Percentiles rank a stretch among this genome's conserved stretches.
Conservation (phyloP, 2,329 filamentous ascomycete genomes). For the Aspergillus fumigatiaffinis region DNA sequence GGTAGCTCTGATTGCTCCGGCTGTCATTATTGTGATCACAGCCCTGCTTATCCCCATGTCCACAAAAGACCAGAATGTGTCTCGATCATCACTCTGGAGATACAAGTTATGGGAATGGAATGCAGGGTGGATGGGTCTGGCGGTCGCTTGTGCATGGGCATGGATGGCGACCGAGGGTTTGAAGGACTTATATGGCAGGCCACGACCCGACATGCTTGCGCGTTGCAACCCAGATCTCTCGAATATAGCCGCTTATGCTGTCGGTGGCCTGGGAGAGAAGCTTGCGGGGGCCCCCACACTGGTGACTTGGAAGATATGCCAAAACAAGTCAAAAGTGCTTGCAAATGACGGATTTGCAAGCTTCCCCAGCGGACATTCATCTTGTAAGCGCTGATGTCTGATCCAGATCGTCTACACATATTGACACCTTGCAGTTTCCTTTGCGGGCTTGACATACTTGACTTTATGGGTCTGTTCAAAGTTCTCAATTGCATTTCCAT, state of each 20-base stretch:
- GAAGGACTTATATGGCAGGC: slow-evolving; percentile 69
- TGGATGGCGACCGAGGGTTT: slow-evolving; percentile 82
- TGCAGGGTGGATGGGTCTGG: slow-evolving; percentile 77
- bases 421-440: slow-evolving; percentile 51
- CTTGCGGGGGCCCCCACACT: slow-evolving; percentile 59
- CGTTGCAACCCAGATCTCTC: slow-evolving; percentile 72
- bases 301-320: slow-evolving; percentile 74
- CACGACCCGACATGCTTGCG: slow-evolving; percentile 60
- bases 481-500: slow-evolving; percentile 45
- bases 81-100: slow-evolving; percentile 65
- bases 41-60: slow-evolving; percentile 68
- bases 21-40: slow-evolving; percentile 64
- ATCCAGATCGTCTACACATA: neutral
- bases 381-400: slow-evolving; percentile 44
- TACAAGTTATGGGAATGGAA: slow-evolving; percentile 91
- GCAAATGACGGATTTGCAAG: slow-evolving; percentile 79
- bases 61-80: slow-evolving; percentile 60
- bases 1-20: slow-evolving; percentile 62
- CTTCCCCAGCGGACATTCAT: slow-evolving; percentile 75
- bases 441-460: slow-evolving; percentile 78
- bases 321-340: slow-evolving; percentile 52
- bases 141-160: slow-evolving; percentile 64
- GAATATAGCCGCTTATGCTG: slow-evolving; percentile 56
- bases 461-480: slow-evolving; percentile 75
- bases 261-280: slow-evolving; percentile 57